phyloP scores from a whole-genome alignment of 805 yeast genomes.

The Yamadazyma olivae region DNA sequence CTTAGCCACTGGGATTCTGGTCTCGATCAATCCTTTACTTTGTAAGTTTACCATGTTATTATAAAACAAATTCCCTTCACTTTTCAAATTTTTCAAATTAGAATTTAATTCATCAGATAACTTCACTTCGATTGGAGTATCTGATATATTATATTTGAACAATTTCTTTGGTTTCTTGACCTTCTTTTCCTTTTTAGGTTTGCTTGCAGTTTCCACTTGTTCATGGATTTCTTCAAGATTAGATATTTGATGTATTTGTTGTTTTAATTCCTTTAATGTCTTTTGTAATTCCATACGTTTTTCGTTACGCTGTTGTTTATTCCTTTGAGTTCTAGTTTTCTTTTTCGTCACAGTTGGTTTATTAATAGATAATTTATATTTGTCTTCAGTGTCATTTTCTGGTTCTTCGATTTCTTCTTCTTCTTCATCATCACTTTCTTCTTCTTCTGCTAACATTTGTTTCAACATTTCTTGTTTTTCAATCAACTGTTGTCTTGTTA shows the following conservation, averaged over 20 bases:
- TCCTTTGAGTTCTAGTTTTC: slow-evolving; percentile 77
- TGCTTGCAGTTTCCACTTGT: slow-evolving; percentile 18
- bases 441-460: slow-evolving; percentile 54
- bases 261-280: slow-evolving; percentile 58
- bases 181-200: slow-evolving; percentile 10
- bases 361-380: slow-evolving; percentile 61
- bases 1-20: slow-evolving; percentile 69
- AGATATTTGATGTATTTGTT: slow-evolving; percentile 57
- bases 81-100: slow-evolving; percentile 76
- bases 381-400: slow-evolving; percentile 25
- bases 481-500: slow-evolving; percentile 55
- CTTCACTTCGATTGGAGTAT: slow-evolving; percentile 65
- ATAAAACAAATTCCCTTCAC: slow-evolving; percentile 84
- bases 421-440: slow-evolving; percentile 35
- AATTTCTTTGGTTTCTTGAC: slow-evolving; percentile 33
- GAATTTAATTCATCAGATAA: slow-evolving; percentile 85
- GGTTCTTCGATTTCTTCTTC: slow-evolving; percentile 36
- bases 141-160: slow-evolving; percentile 41
- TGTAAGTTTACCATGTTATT: slow-evolving; percentile 83
- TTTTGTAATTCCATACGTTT: slow-evolving; percentile 54
- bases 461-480: slow-evolving; percentile 65
- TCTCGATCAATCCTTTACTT: slow-evolving; percentile 80
- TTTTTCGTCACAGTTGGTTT: slow-evolving; percentile 64
- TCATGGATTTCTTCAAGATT: slow-evolving; percentile 25
- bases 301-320: slow-evolving; percentile 61